Evolutionary conservation across 345 rosid genomes (phyloP).

Genomic region (Barbarea vulgaris): DNA sequence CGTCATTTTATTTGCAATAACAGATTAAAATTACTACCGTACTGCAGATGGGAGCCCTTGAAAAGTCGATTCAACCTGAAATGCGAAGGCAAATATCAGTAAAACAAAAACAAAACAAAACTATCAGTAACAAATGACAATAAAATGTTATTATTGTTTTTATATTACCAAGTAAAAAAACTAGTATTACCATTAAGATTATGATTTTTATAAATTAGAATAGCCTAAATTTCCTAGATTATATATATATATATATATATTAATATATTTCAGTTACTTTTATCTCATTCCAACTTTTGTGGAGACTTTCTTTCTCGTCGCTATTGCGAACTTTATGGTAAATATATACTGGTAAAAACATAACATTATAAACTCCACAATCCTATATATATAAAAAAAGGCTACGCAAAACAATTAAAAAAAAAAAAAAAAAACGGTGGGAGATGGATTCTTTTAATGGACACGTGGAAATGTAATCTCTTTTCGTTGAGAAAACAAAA

Average conservation of each 20-base stretch:
- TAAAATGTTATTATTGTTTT: too few relatives aligned
- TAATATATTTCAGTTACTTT: neutral
- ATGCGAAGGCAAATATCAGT: neutral
- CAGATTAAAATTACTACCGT: neutral
- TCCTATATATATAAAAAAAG: neutral
- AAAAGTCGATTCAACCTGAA: neutral
- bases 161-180: neutral
- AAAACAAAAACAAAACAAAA: too few relatives aligned
- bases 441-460: neutral
- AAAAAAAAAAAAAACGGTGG: too few relatives aligned
- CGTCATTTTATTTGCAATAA: too few relatives aligned
- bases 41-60: neutral
- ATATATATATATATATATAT: too few relatives aligned
- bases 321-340: slow-evolving; percentile 20
- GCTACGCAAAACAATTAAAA: neutral
- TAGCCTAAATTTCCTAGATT: neutral
- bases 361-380: neutral
- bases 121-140: neutral
- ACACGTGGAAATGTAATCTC: slow-evolving; percentile 14
- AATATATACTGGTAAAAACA: neutral
- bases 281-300: neutral
- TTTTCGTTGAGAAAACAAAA: neutral
- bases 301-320: slow-evolving; percentile 1
- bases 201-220: neutral
- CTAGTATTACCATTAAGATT: neutral